Percentiles rank a stretch among this genome's conserved stretches.
Conservation (phyloP, 2,329 filamentous ascomycete species). For the Emmonsiellopsis sp. region DNA sequence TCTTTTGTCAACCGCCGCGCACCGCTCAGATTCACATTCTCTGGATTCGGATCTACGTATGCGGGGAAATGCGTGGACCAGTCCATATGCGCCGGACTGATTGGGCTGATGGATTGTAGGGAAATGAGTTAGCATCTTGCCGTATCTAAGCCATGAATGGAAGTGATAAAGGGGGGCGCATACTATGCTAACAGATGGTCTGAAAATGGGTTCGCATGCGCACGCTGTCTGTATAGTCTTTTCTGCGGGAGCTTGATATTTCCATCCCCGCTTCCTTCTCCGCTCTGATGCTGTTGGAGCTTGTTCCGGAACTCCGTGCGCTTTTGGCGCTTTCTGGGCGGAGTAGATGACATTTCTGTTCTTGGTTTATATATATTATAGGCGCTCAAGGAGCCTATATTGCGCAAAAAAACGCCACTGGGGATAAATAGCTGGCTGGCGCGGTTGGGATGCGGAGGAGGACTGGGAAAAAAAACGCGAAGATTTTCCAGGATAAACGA, state of each 20-base stretch:
- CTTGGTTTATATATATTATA: neutral
- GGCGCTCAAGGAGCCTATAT: neutral
- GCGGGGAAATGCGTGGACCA: constrained; percentile 80
- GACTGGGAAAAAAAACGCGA: too few relatives aligned
- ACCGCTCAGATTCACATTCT: constrained; percentile 23
- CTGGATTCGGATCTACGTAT: constrained; percentile 44
- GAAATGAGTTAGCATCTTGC: constrained; percentile 9
- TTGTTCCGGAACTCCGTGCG: constrained; percentile 55
- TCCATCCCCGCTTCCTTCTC: constrained; percentile 3
- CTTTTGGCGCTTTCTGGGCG: constrained; percentile 50
- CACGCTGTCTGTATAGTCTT: constrained; percentile 91
- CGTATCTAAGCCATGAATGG: neutral
- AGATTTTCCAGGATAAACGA: too few relatives aligned
- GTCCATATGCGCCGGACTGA: constrained; percentile 74
- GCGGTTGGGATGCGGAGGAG: too few relatives aligned
- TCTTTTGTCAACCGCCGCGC: constrained; percentile 49
- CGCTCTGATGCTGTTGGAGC: constrained; percentile 20
- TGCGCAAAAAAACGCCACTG: neutral
- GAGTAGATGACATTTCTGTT: neutral
- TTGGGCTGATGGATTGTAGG: constrained; percentile 50
- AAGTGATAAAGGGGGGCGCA: constrained; percentile 21
- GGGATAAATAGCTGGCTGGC: too few relatives aligned
- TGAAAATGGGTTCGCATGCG: constrained; percentile 96
- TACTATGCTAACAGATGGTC: constrained; percentile 88
- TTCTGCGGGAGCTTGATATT: constrained; percentile 63